These are phyloP conservation scores for Lentinula detonsa DNA, from an alignment of 768 basidiomycete genomes.

Conservation along the genomic window DNA sequence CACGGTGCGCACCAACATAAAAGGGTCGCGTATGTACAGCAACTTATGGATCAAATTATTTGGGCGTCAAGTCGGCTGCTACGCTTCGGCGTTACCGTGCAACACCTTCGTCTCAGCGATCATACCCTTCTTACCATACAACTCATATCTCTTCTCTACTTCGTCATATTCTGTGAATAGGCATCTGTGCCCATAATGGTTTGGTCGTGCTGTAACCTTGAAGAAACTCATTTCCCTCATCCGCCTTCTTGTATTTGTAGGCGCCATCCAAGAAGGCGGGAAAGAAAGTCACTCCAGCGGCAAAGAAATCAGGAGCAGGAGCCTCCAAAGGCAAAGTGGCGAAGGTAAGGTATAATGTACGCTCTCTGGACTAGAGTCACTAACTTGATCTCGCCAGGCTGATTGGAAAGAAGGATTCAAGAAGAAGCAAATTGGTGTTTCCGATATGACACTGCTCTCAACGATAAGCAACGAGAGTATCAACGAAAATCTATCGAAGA, in stretches of 20 bases:
- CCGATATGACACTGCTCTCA: slow-evolving; percentile 96
- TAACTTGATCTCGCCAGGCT: slow-evolving; percentile 47
- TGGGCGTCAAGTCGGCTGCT: no score
- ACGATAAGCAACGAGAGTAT: slow-evolving; percentile 97
- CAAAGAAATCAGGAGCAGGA: slow-evolving; percentile 36
- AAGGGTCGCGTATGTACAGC: no score
- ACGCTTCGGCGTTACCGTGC: neutral
- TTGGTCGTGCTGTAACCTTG: neutral
- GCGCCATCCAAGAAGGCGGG: slow-evolving; percentile 88
- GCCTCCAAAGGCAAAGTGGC: slow-evolving; percentile 58
- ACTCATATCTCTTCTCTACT: neutral
- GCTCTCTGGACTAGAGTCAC: neutral
- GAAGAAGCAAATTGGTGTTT: slow-evolving; percentile 98
- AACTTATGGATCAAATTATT: no score
- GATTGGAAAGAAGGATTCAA: slow-evolving; percentile 99
- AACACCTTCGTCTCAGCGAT: neutral
- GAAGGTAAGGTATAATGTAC: slow-evolving; percentile 47
- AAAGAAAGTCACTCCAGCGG: slow-evolving; percentile 69
- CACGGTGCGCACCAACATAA: no score
- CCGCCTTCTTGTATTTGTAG: slow-evolving; percentile 27
- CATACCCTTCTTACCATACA: neutral
- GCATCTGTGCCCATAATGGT: neutral
- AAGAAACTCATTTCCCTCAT: neutral
- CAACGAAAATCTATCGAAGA: slow-evolving; percentile 96
- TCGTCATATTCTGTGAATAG: neutral